A percentile compares a stretch with the other conserved stretches of the same genome.
phyloP scores from a whole-genome alignment of 345 rosid species.

The Noccaea bulbosa region DNA sequence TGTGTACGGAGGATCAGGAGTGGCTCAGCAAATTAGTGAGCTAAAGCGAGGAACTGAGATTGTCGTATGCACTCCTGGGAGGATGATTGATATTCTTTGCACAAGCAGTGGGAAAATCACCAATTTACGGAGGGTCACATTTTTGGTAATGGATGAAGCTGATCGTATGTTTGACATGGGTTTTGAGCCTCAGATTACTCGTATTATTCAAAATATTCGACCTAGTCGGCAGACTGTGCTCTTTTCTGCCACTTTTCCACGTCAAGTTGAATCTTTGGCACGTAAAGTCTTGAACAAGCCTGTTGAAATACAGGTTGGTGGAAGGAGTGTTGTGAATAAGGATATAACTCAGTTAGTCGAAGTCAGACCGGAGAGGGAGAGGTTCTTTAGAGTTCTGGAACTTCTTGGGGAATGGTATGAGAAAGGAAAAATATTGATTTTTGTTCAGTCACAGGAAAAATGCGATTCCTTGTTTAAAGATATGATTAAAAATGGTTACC shows the following conservation, averaged over 20 bases:
- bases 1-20: conserved; percentile 97
- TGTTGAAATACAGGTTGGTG: conserved; percentile 90
- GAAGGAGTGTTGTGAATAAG: conserved; percentile 97
- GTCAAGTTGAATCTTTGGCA: conserved; percentile 94
- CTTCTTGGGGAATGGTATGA: conserved; percentile 96
- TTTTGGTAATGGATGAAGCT: conserved; percentile 95
- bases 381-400: conserved; percentile 83
- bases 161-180: conserved; percentile 99
- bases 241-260: conserved; percentile 96
- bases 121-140: conserved; percentile 83
- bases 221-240: conserved; percentile 95
- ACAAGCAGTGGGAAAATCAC: conserved; percentile 93
- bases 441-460: conserved; percentile 89
- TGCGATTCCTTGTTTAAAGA: conserved; percentile 86
- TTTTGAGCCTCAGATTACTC: conserved; percentile 91
- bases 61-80: conserved; percentile 97
- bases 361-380: conserved; percentile 87
- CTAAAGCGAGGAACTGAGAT: conserved; percentile 93
- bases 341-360: conserved; percentile 91
- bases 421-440: conserved; percentile 87
- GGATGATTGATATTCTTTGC: conserved; percentile 97
- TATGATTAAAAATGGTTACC: conserved; percentile 76
- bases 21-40: conserved; percentile 98
- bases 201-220: conserved; percentile 92
- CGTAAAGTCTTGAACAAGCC: conserved; percentile 87